These are phyloP conservation scores for Fusarium piperis DNA, from an alignment of 2,329 filamentous ascomycete species.

Conservation along the genomic window DNA sequence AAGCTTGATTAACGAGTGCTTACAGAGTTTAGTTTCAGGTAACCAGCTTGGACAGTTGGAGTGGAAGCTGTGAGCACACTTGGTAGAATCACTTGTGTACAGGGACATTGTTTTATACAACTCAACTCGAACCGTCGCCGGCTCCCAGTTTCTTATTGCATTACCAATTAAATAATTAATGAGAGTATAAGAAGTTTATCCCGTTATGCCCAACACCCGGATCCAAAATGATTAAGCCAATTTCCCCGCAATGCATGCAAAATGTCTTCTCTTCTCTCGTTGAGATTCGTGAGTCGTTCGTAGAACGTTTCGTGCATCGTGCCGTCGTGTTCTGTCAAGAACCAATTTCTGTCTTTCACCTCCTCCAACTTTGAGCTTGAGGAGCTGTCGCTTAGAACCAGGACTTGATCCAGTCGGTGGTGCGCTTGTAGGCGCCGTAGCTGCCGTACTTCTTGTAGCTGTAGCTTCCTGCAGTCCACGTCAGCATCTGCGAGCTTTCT, in stretches of 20 bases:
- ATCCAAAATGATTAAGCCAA: not conserved
- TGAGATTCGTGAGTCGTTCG: slow-evolving; percentile 31
- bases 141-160: not conserved
- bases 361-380: not conserved
- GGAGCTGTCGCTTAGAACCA: slow-evolving; percentile 10
- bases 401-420: slow-evolving; percentile 19
- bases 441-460: slow-evolving; percentile 21
- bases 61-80: not conserved
- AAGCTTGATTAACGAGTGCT: not conserved
- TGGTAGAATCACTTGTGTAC: not conserved
- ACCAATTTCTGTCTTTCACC: not conserved
- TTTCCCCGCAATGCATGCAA: not conserved
- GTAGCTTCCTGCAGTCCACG: not conserved
- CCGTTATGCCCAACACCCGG: not conserved
- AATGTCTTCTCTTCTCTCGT: slow-evolving; percentile 22
- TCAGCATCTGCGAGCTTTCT: not conserved
- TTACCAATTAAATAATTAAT: not conserved
- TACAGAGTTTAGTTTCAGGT: not conserved
- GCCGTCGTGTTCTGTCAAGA: not conserved
- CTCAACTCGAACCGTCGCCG: not conserved
- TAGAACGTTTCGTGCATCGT: slow-evolving; percentile 23
- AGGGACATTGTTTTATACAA: not conserved
- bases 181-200: not conserved
- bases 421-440: slow-evolving; percentile 32
- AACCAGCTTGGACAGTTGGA: not conserved